Percentiles rank a stretch among this genome's conserved stretches.
Conservation (phyloP, 2,329 filamentous ascomycete genomes). For the Fusarium equiseti region DNA sequence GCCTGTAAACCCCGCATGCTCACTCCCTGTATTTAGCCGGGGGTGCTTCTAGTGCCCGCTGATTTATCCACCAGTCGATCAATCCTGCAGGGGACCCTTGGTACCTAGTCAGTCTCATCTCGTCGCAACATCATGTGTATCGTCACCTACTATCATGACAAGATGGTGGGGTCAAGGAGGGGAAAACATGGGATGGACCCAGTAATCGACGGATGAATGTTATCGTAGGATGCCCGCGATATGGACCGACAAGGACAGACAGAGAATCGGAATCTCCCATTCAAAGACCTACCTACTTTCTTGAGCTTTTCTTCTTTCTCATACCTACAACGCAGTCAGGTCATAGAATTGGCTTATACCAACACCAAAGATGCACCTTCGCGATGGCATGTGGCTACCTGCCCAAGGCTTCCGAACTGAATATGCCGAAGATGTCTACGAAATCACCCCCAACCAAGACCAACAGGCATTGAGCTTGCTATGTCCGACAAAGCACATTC, state of each 20-base stretch:
- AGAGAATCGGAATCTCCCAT: slow-evolving; percentile 22
- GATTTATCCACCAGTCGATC: slow-evolving; percentile 35
- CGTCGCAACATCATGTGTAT: slow-evolving; percentile 2
- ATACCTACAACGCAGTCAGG: slow-evolving; percentile 16
- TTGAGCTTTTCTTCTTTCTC: neutral
- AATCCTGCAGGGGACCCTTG: slow-evolving; percentile 23
- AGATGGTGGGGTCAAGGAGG: slow-evolving; percentile 44
- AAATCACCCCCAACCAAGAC: slow-evolving; percentile 58
- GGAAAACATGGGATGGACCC: slow-evolving; percentile 17
- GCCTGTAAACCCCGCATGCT: slow-evolving; percentile 25
- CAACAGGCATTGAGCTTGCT: slow-evolving; percentile 64
- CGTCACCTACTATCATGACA: slow-evolving; percentile 34
- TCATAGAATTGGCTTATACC: neutral
- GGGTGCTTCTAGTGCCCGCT: slow-evolving; percentile 15
- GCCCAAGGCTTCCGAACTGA: slow-evolving; percentile 71
- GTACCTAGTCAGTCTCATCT: neutral
- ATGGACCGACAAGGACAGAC: slow-evolving; percentile 28
- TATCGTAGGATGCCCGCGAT: slow-evolving; percentile 2
- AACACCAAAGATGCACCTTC: slow-evolving; percentile 49
- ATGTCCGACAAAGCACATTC: slow-evolving; percentile 67
- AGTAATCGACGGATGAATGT: slow-evolving; percentile 10
- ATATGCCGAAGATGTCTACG: slow-evolving; percentile 74
- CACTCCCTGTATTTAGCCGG: slow-evolving; percentile 40
- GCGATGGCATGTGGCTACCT: slow-evolving; percentile 70
- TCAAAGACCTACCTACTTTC: slow-evolving; percentile 23